phyloP scores from a whole-genome alignment of 1,139 yeast genomes.

The Sugiyamaella castrensis region DNA sequence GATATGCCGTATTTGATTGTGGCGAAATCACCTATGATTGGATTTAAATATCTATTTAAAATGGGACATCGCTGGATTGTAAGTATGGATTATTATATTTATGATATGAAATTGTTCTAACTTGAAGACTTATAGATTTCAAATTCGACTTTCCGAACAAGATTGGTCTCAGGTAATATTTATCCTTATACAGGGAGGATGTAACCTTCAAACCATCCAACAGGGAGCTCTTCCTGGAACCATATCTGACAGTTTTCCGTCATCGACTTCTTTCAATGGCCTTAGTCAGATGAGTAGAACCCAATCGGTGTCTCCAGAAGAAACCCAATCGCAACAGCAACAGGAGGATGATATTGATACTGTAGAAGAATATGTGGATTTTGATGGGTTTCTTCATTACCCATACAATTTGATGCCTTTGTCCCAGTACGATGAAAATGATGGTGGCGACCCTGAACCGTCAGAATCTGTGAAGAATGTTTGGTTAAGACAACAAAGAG shows the following conservation, averaged over 20 bases:
- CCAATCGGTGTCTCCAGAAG: too few relatives aligned
- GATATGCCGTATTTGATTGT: slow-evolving; percentile 17
- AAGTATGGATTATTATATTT: slow-evolving; percentile 1
- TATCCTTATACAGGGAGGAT: slow-evolving; percentile 2
- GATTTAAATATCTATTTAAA: slow-evolving; percentile 18
- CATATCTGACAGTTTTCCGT: too few relatives aligned
- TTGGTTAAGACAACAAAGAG: slow-evolving; percentile 1
- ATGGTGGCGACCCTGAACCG: not conserved
- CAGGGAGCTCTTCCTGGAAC: slow-evolving; percentile 2
- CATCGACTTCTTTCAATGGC: too few relatives aligned
- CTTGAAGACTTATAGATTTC: slow-evolving; percentile 5
- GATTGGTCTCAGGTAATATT: not conserved
- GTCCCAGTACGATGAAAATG: not conserved
- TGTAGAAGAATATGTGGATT: too few relatives aligned
- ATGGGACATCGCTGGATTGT: slow-evolving; percentile 10
- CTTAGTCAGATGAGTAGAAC: too few relatives aligned
- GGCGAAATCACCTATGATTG: slow-evolving; percentile 17
- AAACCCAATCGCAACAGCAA: too few relatives aligned
- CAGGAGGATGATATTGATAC: too few relatives aligned
- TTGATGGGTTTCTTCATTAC: too few relatives aligned
- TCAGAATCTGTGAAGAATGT: slow-evolving; percentile 7
- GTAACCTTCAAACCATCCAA: slow-evolving; percentile 8
- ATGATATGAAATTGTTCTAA: not conserved
- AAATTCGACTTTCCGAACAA: not conserved
- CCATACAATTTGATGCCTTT: too few relatives aligned